These are phyloP conservation scores for Paxillus involutus DNA, from an alignment of 768 basidiomycete species.

Conservation along the genomic window DNA sequence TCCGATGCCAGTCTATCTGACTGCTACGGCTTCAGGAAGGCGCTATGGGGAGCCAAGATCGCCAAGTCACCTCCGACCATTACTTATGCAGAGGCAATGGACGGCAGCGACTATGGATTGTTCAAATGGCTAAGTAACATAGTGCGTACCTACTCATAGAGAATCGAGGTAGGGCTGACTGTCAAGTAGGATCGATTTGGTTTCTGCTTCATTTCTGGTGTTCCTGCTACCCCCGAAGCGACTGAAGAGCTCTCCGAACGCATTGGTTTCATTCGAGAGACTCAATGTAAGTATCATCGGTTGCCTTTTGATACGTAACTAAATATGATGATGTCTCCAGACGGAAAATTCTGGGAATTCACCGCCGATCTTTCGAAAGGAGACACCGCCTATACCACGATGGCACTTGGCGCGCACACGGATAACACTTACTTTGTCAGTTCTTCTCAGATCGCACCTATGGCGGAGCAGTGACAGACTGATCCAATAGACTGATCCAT, in stretches of 20 bases:
- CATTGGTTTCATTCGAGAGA: slow-evolving; percentile 89
- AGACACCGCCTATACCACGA: slow-evolving; percentile 91
- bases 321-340: slow-evolving; percentile 48
- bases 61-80: slow-evolving; percentile 72
- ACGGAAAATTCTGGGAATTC: slow-evolving; percentile 97
- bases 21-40: slow-evolving; percentile 43
- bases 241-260: slow-evolving; percentile 77
- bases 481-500: slow-evolving; percentile 75
- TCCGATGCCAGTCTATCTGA: neutral
- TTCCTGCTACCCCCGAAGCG: slow-evolving; percentile 77
- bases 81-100: slow-evolving; percentile 72
- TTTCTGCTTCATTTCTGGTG: slow-evolving; percentile 82
- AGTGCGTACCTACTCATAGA: slow-evolving; percentile 42
- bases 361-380: slow-evolving; percentile 88
- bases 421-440: slow-evolving; percentile 59
- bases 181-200: slow-evolving; percentile 75
- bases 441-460: slow-evolving; percentile 2
- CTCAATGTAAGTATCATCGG: slow-evolving; percentile 49
- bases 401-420: slow-evolving; percentile 85
- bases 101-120: slow-evolving; percentile 59
- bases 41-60: slow-evolving; percentile 82
- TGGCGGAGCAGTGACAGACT: slow-evolving; percentile 11
- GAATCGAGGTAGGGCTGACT: neutral
- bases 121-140: slow-evolving; percentile 81
- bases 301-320: neutral